A percentile compares a stretch with the other conserved stretches of the same genome.
phyloP scores from a whole-genome alignment of 2,329 filamentous ascomycete species.

The Penicillium nordicum region DNA sequence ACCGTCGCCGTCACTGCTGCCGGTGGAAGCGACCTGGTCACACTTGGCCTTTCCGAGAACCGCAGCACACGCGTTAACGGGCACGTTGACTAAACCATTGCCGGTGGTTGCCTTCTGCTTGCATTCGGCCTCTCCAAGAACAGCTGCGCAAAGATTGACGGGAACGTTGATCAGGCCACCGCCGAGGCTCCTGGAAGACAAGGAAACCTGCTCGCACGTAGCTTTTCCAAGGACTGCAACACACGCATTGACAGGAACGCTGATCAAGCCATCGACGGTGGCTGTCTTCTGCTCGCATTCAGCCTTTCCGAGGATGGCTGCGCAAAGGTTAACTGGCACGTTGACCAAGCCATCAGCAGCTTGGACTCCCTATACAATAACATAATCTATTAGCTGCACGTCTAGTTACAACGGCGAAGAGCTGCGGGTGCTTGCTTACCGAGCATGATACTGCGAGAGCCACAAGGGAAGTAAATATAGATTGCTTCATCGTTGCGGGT shows the following conservation, averaged over 20 bases:
- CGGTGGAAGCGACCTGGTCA: conserved; percentile 17
- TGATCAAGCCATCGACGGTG: conserved; percentile 17
- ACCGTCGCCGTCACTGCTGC: neutral
- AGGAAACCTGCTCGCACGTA: conserved; percentile 24
- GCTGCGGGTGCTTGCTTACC: neutral
- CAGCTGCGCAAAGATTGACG: conserved; percentile 21
- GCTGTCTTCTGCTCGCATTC: conserved; percentile 21
- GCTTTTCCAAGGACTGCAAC: conserved; percentile 22
- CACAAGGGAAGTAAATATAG: conserved; percentile 22
- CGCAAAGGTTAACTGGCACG: conserved; percentile 24
- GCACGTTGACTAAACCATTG: conserved; percentile 25
- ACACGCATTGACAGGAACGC: conserved; percentile 24
- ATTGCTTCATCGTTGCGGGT: conserved; percentile 21
- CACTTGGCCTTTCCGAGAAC: conserved; percentile 26
- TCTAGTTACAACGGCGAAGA: neutral
- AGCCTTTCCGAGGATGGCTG: conserved; percentile 23
- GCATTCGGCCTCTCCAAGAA: conserved; percentile 27
- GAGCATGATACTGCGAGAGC: conserved; percentile 24
- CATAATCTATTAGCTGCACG: neutral
- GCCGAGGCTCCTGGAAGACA: neutral
- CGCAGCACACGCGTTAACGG: conserved; percentile 22
- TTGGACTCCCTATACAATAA: conserved; percentile 8
- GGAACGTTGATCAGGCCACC: conserved; percentile 23
- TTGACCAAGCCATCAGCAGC: conserved; percentile 16
- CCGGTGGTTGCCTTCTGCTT: conserved; percentile 15